Conservation (phyloP, 2,329 filamentous ascomycete species). For the Tolypocladium endophyticum region DNA sequence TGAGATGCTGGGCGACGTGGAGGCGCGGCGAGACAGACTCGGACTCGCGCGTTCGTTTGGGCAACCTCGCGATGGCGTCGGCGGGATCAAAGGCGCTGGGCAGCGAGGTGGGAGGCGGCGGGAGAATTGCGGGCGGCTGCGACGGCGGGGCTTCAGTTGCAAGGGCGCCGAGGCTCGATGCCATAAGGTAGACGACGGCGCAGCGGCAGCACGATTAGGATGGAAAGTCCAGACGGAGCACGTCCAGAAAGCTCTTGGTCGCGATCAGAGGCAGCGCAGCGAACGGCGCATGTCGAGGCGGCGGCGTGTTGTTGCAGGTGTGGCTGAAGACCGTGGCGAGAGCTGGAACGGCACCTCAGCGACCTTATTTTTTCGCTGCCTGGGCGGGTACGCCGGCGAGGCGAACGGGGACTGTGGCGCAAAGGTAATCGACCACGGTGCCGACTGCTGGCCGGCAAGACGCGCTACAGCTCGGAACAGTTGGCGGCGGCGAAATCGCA, state of each 20-base stretch:
- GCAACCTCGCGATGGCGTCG: constrained; percentile 28
- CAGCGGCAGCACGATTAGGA: not conserved
- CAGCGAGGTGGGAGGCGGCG: constrained; percentile 23
- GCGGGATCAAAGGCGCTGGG: constrained; percentile 20
- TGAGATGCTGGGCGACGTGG: constrained; percentile 15
- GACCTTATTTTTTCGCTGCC: constrained; percentile 12
- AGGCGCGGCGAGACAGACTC: constrained; percentile 30
- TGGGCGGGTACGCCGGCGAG: not conserved
- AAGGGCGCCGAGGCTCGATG: constrained; percentile 41
- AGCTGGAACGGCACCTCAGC: constrained; percentile 15
- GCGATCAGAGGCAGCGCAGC: constrained; percentile 7
- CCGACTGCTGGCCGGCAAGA: not conserved
- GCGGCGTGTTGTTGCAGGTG: constrained; percentile 22
- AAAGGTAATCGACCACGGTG: not conserved
- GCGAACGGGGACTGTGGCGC: constrained; percentile 2
- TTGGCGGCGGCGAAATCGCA: not conserved
- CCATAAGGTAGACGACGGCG: constrained; percentile 27
- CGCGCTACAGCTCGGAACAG: not conserved
- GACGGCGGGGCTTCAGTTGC: constrained; percentile 31
- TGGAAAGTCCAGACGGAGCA: constrained; percentile 1
- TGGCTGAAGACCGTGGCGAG: constrained; percentile 34
- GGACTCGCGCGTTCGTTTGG: constrained; percentile 37
- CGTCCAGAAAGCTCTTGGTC: constrained; percentile 3
- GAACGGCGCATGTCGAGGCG: constrained; percentile 25
- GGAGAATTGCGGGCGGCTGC: constrained; percentile 25